Evolutionary conservation across 2,329 filamentous ascomycete genomes (phyloP).

Genomic region (Diaporthe capsici): DNA sequence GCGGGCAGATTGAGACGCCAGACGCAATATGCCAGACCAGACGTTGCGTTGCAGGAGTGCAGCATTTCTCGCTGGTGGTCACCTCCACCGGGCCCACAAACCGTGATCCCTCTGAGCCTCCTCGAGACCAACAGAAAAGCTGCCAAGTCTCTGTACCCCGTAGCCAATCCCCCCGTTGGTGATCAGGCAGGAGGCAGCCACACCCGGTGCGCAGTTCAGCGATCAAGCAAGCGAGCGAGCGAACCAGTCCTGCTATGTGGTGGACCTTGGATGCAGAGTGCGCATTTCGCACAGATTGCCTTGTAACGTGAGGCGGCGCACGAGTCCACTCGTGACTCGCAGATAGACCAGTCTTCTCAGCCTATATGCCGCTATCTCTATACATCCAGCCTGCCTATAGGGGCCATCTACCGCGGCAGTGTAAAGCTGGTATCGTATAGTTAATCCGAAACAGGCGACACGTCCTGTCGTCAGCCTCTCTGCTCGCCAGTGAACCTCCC

Average conservation of each 20-base stretch:
- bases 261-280: not conserved
- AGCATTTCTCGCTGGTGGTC: not conserved
- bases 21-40: not conserved
- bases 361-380: slow-evolving; percentile 9
- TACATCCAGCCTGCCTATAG: slow-evolving; percentile 5
- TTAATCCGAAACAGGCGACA: not conserved
- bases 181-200: slow-evolving; percentile 8
- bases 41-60: not conserved
- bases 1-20: slow-evolving; percentile 14
- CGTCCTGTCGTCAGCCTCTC: not conserved
- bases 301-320: not conserved
- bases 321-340: not conserved
- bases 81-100: not conserved
- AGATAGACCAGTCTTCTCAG: not conserved
- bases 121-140: not conserved
- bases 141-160: not conserved
- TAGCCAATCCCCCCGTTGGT: not conserved
- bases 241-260: not conserved
- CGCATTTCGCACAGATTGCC: not conserved
- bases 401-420: not conserved
- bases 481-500: not conserved
- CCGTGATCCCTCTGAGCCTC: not conserved
- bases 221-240: not conserved
- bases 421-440: not conserved
- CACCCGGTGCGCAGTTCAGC: not conserved